These are phyloP conservation scores for Phycomyces blakesleeanus DNA, from an alignment of 192 early-diverging fungal genomes.

Conservation along the genomic window DNA sequence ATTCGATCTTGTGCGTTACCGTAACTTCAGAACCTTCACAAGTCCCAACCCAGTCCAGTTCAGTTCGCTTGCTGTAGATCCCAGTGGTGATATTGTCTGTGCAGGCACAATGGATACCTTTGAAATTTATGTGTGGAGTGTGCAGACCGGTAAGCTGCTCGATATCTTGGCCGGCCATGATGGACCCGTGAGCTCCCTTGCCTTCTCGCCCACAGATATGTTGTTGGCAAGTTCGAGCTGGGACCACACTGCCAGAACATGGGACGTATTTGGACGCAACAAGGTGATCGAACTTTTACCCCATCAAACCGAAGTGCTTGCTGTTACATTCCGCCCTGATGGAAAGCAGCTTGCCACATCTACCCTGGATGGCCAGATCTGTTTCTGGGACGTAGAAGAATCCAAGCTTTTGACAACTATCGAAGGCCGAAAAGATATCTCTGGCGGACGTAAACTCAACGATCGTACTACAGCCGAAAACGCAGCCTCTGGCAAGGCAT, in stretches of 20 bases:
- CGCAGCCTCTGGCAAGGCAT: conserved; percentile 78
- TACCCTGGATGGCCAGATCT: conserved; percentile 89
- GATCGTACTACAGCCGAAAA: conserved; percentile 84
- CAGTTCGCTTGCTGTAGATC: conserved; percentile 87
- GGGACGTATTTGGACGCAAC: conserved; percentile 92
- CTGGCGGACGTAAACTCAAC: conserved; percentile 75
- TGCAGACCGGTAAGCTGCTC: conserved; percentile 96
- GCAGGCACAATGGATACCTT: conserved; percentile 93
- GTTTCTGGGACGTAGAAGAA: conserved; percentile 88
- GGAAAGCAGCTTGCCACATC: conserved; percentile 82
- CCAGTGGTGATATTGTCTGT: conserved; percentile 94
- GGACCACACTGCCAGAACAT: conserved; percentile 86
- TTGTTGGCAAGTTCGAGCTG: conserved; percentile 84
- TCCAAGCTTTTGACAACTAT: conserved; percentile 69
- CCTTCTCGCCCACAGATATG: conserved; percentile 82
- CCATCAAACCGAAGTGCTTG: conserved; percentile 81
- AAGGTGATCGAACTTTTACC: conserved; percentile 73
- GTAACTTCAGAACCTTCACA: conserved; percentile 98
- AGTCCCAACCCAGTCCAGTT: conserved; percentile 96
- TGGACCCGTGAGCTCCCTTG: conserved; percentile 81
- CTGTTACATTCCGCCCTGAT: conserved; percentile 86
- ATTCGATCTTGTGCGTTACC: conserved; percentile 93
- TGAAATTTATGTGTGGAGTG: conserved; percentile 97
- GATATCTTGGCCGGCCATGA: conserved; percentile 93
- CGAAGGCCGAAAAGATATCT: conserved; percentile 92